Percentiles rank a stretch among this genome's conserved stretches.
Conservation (phyloP, 1,139 yeast genomes). For the Saccharomycopsis hybrid region DNA sequence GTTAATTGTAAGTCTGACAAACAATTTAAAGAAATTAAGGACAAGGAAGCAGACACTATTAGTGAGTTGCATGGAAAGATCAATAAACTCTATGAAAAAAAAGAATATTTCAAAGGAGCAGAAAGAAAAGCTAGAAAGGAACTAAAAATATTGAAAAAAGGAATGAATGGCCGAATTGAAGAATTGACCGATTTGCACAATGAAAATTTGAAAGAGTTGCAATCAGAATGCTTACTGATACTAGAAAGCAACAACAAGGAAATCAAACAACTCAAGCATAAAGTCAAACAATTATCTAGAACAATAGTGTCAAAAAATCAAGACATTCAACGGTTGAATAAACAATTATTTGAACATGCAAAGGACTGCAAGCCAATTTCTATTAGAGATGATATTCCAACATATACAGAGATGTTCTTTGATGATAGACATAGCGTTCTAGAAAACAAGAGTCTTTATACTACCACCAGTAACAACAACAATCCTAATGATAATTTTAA, state of each 20-base stretch:
- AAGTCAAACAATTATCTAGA: not conserved
- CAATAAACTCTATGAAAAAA: constrained; percentile 7
- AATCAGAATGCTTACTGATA: not conserved
- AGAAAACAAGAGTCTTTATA: not conserved
- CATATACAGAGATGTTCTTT: constrained; percentile 1
- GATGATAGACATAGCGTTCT: not conserved
- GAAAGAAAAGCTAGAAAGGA: constrained; percentile 6
- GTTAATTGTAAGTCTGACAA: no score
- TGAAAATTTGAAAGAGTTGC: not conserved
- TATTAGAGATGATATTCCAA: constrained; percentile 7
- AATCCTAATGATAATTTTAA: no score
- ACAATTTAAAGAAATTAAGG: no score
- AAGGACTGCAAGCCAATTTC: not conserved
- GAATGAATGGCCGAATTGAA: constrained; percentile 2
- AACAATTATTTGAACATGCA: not conserved
- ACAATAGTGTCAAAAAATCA: not conserved
- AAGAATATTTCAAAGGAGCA: constrained; percentile 5
- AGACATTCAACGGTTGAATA: not conserved
- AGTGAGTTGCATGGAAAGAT: constrained; percentile 1
- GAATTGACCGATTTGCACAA: constrained; percentile 1
- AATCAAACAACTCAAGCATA: not conserved
- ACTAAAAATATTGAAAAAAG: not conserved
- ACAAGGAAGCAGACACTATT: no score
- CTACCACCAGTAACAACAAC: not conserved
- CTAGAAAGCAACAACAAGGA: not conserved